Conservation (phyloP, 169 alveolate species). For the Sarcocystis neurona region DNA sequence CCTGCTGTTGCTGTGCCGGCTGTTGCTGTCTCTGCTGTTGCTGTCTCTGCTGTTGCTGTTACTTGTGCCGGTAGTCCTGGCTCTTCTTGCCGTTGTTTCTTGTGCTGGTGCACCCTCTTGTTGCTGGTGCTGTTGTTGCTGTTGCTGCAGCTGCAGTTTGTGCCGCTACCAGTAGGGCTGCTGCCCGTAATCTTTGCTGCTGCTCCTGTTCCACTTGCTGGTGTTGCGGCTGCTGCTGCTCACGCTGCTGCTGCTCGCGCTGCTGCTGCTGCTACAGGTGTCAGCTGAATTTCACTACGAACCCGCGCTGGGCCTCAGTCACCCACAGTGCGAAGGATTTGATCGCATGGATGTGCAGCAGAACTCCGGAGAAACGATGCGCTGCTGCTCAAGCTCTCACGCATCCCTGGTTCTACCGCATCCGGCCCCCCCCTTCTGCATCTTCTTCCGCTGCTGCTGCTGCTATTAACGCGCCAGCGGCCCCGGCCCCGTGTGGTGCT, state of each 20-base stretch:
- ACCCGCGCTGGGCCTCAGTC: constrained; percentile 72
- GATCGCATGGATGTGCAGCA: constrained; percentile 81
- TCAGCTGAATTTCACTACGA: constrained; percentile 71
- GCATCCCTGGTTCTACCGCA: constrained; percentile 78
- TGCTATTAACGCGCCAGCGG: background rate
- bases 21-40: background rate
- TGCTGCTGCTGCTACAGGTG: constrained; percentile 21
- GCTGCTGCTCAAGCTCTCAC: constrained; percentile 82
- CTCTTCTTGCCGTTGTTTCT: background rate
- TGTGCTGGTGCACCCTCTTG: background rate
- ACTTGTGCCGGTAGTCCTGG: background rate
- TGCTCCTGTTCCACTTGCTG: too few species aligned
- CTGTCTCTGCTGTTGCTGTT: background rate
- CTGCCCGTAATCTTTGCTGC: background rate
- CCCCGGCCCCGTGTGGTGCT: background rate
- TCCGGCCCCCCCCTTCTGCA: background rate
- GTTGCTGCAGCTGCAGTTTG: background rate
- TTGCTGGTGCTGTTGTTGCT: background rate
- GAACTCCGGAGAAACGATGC: constrained; percentile 78
- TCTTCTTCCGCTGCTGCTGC: background rate
- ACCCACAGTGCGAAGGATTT: constrained; percentile 77
- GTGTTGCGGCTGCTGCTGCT: too few species aligned
- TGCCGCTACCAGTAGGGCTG: background rate
- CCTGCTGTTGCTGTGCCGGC: background rate
- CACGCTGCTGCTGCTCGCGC: too few species aligned